phyloP scores from a whole-genome alignment of 257 asterid genomes.

The Solanum neorickii region DNA sequence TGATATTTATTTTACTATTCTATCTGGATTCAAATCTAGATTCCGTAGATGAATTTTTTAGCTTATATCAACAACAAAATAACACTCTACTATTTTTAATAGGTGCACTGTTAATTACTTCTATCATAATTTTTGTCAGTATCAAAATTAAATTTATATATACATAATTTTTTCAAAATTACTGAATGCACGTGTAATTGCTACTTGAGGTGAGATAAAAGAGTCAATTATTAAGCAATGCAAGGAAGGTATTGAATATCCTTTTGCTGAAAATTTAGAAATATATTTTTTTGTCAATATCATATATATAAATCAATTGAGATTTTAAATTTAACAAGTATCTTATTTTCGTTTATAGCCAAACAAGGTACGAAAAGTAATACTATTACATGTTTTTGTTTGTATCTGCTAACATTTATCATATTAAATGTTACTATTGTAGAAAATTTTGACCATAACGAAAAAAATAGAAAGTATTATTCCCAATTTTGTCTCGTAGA shows the following conservation, averaged over 20 bases:
- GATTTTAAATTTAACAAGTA: no score
- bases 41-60: neutral
- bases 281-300: neutral
- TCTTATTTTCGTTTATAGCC: no score
- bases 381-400: no score
- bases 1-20: no score
- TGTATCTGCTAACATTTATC: neutral
- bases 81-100: no score
- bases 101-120: no score
- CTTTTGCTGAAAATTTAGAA: no score
- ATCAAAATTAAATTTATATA: no score
- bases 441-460: no score
- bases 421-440: neutral
- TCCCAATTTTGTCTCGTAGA: neutral
- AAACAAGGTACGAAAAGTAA: neutral
- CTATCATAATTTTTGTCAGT: fast-evolving
- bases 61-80: neutral
- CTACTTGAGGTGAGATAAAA: neutral
- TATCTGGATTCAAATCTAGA: no score
- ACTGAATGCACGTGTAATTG: no score
- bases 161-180: no score
- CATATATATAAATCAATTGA: neutral
- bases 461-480: neutral
- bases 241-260: neutral
- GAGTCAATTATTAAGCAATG: neutral